Evolutionary conservation across 768 basidiomycete species (phyloP), one percentile per base, ranked within the genome.

Genomic region (Boletus barrowsii): DNA sequence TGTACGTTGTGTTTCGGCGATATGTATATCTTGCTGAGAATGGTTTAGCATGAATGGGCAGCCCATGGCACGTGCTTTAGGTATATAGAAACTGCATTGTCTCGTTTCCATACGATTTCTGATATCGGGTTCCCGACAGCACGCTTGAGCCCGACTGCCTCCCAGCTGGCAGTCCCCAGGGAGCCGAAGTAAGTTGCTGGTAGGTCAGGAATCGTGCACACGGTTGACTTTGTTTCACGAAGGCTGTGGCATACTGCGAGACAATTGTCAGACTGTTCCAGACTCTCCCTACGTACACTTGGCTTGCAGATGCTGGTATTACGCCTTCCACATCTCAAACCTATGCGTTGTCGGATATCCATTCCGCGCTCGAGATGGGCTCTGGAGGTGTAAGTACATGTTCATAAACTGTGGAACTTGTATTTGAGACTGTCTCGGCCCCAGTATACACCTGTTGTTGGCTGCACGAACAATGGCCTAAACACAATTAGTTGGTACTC

Each of bases 221-320:
- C 10, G 39, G 14, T 30, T 56, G 35, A 60, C 37, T 30, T 42
- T 10, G 42, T 49, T 22, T 42, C 53, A 44, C 26, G 15, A 54
- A 87, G 83, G 87, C 86, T 1, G 87, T 87, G 33, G 80, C 80
- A 15, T 89, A 79, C 71, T 88, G 86, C 72, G 61, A 82, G 54
- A 74, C 62, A 18, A 80, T 82, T 3, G 85, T 87, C 54, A 72
- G 64, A 4, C 68, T 87, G 15, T 87, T 86, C 74, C 59, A 80
- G 81, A 76, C 77, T 10, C 80, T 92, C 24, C 87, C 89, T 0
- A 91, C 91, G 3, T 90, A 83, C 68, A 75, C 80, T 15, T 90
- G 82, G 82, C 83, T 93, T 37, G 71, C 75, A 14, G 71, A 78
- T 20, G 83, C 78, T n/a, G 89, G 89, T 26, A 93, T 93, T 61